Conservation (phyloP, 1,284 basidiomycete species). For the Puccinia novopanici region DNA sequence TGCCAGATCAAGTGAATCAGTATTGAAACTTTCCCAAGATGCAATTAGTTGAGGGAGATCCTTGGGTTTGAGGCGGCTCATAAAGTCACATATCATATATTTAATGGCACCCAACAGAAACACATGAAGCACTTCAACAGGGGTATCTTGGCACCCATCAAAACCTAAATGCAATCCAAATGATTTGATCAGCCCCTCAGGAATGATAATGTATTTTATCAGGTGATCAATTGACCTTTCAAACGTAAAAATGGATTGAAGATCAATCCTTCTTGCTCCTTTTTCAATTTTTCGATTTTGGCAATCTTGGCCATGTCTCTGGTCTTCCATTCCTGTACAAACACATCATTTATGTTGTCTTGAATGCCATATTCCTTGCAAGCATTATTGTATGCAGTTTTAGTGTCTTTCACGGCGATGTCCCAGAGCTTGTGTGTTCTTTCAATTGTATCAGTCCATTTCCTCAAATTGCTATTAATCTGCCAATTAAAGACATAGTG, state of each 20-base stretch:
- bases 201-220: not conserved
- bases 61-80: slow-evolving; percentile 53
- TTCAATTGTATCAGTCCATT: no score
- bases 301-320: no score
- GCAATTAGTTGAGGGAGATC: slow-evolving; percentile 54
- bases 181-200: not conserved
- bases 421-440: no score
- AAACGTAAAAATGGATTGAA: slow-evolving; percentile 22
- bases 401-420: no score
- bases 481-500: no score
- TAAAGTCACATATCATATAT: slow-evolving; percentile 61
- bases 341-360: not conserved
- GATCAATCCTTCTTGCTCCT: not conserved
- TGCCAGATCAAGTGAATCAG: slow-evolving; percentile 52
- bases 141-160: slow-evolving; percentile 59
- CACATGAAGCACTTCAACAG: slow-evolving; percentile 61
- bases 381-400: no score
- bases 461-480: no score
- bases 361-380: not conserved
- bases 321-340: not conserved
- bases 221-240: not conserved
- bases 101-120: slow-evolving; percentile 60
- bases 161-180: slow-evolving; percentile 55
- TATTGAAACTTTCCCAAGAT: slow-evolving; percentile 52
- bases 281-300: not conserved